Base-by-base conservation (phyloP, 331 rosid genomes). In the Rhamnella rubrinervis region DNA sequence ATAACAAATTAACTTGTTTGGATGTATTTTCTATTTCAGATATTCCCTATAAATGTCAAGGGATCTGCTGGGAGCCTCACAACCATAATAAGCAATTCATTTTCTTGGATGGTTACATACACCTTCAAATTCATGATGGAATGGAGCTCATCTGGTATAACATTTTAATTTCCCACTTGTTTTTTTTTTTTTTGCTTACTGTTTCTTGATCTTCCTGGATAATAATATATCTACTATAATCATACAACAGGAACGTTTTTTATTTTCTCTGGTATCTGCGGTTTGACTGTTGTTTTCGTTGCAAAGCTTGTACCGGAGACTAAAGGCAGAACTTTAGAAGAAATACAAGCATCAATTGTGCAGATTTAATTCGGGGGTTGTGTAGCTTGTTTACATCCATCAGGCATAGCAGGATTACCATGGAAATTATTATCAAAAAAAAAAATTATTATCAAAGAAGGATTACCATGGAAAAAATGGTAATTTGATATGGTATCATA, bases 221-320 rank as follows among this genome's bases (percentile, higher is more conserved):
- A 12, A 50, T 50, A 12, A 50, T 11, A 50, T 3, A 50, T 50
- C 55, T 39, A 8, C 41, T 39, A 50, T 1, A 50, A 50, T 50
- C 7, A 53, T 44, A 16, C 11, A 16, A 4, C 77, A 80, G 78
- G 81, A 52, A 71, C 80, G 8, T 82, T 74, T 67, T 74, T 82
- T 73, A 39, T 74, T 41, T 82, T 26, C 50, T 13, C 67, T 2
- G 57, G 23, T 53, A 25, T 82, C n/a, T 64, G 70, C 7, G 55
- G 78, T 15, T 44, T 31, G 8, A 50, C 71, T 6, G 23, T 74
- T 18, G 6, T 77, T 6, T 74, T 63, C 60, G 16, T 70, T 1
- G 80, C 80, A 6, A 73, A 70, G 55, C 68, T 74, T 5, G 75
- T 81, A 21, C 82, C 82, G 1, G 80, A 70, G 77, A 77, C 83